Evolutionary conservation across 495 filamentous ascomycete genomes (phyloP).

Genomic region (Podospora australis): DNA sequence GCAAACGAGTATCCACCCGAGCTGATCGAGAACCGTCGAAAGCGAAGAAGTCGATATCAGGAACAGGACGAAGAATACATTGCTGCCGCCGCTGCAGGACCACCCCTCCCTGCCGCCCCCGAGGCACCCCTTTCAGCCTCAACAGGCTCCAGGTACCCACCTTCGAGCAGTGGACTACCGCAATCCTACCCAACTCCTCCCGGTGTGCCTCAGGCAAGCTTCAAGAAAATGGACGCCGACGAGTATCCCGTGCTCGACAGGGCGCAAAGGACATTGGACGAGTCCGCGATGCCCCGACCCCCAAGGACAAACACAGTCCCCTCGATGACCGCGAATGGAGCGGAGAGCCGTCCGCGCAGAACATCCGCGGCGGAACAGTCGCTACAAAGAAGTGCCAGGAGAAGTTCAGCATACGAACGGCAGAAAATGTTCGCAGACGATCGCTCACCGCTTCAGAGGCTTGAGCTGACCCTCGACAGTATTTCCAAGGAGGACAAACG

Average conservation of each 20-base stretch:
- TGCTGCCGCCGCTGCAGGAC: slow-evolving; percentile 13
- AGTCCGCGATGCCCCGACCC: slow-evolving; percentile 18
- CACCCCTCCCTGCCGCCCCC: slow-evolving; percentile 47
- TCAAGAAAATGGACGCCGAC: slow-evolving; percentile 36
- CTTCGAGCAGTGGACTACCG: slow-evolving; percentile 33
- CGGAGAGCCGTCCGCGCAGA: slow-evolving; percentile 21
- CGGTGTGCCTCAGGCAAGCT: slow-evolving; percentile 15
- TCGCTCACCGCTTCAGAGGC: slow-evolving; percentile 82
- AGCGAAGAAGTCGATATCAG: slow-evolving; percentile 29
- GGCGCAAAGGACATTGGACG: slow-evolving; percentile 23
- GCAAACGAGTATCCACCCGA: slow-evolving; percentile 41
- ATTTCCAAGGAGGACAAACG: slow-evolving; percentile 91
- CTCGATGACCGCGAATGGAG: slow-evolving; percentile 3
- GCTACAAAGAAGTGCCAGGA: slow-evolving; percentile 20
- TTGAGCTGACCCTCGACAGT: slow-evolving; percentile 79
- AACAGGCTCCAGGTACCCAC: slow-evolving; percentile 50
- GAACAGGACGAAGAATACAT: slow-evolving; percentile 25
- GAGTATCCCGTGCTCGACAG: slow-evolving; percentile 34
- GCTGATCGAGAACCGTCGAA: slow-evolving; percentile 28
- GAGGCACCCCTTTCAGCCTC: slow-evolving; percentile 54
- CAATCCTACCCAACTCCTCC: slow-evolving; percentile 23
- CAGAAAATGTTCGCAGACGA: slow-evolving; percentile 60
- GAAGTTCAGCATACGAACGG: slow-evolving; percentile 20
- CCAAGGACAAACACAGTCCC: slow-evolving; percentile 22
- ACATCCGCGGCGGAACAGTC: slow-evolving; percentile 25